Evolutionary conservation across 495 filamentous ascomycete genomes (phyloP), one percentile per base, ranked within the genome.

Genomic region (Aspergillus panamensis): DNA sequence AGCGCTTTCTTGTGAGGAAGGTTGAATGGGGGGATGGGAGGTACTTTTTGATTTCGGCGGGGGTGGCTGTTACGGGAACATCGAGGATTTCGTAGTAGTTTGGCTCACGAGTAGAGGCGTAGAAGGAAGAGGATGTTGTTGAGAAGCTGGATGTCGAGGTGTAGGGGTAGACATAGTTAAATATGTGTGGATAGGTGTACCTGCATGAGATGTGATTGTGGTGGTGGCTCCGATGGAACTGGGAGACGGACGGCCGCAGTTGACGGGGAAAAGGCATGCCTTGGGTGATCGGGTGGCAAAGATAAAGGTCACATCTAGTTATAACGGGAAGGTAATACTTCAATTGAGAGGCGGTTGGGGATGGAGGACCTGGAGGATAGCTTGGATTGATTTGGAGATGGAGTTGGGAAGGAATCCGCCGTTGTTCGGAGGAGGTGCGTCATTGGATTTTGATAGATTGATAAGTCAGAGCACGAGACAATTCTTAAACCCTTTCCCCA

Each of bases 41-140:
- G 19, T 71, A 91, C 90, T 88, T 92, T 69, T 97, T 98, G 49
- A 98, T 92, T 43, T 95, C 90, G 3, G 73, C 75, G 2, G 79
- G 68, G 29, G 89, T 82, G 48, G 93, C 92, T 53, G 80, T 81
- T 42, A 77, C 73, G 14, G 84, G 77, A 21, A 98, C 65, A 35
- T 87, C 81, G n/a, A 98, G 82, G 55, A 85, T 87, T 64, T 94
- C 86, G 73, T 97, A 97, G 73, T 92, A 67, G 12, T 67, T 79
- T 57, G 85, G 69, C 77, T 89, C 62, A 49, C 67, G 61, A 62
- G 66, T 73, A 56, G 66, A 61, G 12, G 61, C 59, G 51, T 60
- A 66, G n/a, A 20, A 30, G 44, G 8, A 20, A 55, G 40, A 55
- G 31, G 57, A 57, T 21, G 58, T 77, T 71, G 74, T 71, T 68